Evolutionary conservation across 306 rosid species (phyloP), one percentile per base, ranked within the genome.

Genomic region (Glycyrrhiza uralensis): DNA sequence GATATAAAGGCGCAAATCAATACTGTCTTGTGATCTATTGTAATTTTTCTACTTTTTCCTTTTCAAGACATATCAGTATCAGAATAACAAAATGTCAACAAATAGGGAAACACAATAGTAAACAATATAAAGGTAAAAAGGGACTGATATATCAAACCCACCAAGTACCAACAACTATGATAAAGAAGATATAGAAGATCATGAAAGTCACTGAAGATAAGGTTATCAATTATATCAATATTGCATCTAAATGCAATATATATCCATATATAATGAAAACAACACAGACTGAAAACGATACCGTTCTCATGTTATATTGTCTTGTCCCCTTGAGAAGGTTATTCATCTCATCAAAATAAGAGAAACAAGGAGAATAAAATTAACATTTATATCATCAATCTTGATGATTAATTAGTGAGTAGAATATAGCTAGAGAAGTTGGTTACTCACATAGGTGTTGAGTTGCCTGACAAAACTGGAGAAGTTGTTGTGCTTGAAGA

Each of bases 401-500:
- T 33, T 32, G 14, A 59, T 46, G 7, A 39, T 41, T 29, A n/a
- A n/a, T n/a, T n/a, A n/a, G n/a, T 19, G 1, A 24, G 26, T 13
- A 63, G 63, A 58, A 69, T n/a, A n/a, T n/a, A n/a, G n/a, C n/a
- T n/a, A 57, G 19, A 52, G 30, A 14, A 32, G 22, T 4, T 5
- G 67, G 13, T 26, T 17, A 76, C 97, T 80, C 42, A 94, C 98
- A 85, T 94, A 94, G 52, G 96, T 91, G 66, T 94, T 94, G 35
- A 94, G 95, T 82, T 94, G 98, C 68, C 98, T 77, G 56, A 91
- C 96, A 72, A 94, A 94, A 85, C 97, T 94, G 2, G 97, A 91
- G 88, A 94, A 94, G 71, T 94, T 94, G 82, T 73, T 80, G 84
- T 94, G 98, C 82, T 94, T 94, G 92, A 94, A 94, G 79, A 81